phyloP scores from a whole-genome alignment of 2,329 filamentous ascomycete genomes.

The Knufia fluminis region DNA sequence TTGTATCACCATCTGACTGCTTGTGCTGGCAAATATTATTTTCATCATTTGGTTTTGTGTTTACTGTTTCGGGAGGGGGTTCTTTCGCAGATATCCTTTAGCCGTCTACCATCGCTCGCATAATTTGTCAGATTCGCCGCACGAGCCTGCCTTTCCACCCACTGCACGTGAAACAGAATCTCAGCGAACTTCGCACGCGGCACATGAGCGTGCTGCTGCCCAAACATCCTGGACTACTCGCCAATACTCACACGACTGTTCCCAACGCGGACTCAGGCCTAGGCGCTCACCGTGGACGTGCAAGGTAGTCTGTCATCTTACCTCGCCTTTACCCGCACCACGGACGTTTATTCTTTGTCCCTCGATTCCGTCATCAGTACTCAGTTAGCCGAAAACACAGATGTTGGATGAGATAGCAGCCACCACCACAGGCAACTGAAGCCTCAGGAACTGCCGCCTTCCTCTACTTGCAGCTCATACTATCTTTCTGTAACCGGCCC shows the following conservation, averaged over 20 bases:
- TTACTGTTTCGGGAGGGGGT: too few relatives aligned
- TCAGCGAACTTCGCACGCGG: background rate
- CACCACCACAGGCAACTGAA: background rate
- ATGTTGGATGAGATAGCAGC: conserved; percentile 3
- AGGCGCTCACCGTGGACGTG: background rate
- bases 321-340: background rate
- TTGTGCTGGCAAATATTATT: too few relatives aligned
- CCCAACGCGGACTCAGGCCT: background rate
- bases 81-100: too few relatives aligned
- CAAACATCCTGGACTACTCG: background rate
- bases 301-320: background rate
- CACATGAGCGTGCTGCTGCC: background rate
- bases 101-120: too few relatives aligned
- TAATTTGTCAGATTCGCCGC: background rate
- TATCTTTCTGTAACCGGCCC: background rate
- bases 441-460: background rate
- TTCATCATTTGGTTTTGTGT: too few relatives aligned
- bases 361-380: conserved; percentile 4
- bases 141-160: background rate
- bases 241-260: background rate
- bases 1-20: too few relatives aligned
- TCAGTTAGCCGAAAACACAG: conserved; percentile 11
- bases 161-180: background rate
- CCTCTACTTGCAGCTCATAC: background rate
- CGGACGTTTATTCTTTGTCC: background rate